A percentile compares a stretch with the other conserved stretches of the same genome.
These are phyloP conservation scores for Hypoxylon subgilvum DNA, from an alignment of 495 filamentous ascomycete genomes.

Conservation along the genomic window DNA sequence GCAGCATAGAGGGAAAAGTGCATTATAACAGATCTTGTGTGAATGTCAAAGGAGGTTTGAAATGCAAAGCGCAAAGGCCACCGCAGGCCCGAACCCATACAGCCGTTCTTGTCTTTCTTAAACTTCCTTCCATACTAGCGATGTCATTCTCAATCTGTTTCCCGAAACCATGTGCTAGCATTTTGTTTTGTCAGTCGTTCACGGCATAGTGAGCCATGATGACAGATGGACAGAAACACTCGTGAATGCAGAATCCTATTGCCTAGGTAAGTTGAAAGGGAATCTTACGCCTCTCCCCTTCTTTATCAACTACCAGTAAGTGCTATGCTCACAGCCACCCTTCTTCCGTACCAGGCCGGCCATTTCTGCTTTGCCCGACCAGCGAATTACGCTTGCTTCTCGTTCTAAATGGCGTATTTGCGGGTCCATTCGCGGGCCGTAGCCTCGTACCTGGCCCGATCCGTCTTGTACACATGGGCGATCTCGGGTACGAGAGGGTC, in stretches of 20 bases:
- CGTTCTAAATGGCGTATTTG: slow-evolving; percentile 86
- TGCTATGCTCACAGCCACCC: slow-evolving; percentile 26
- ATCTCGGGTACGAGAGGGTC: slow-evolving; percentile 98
- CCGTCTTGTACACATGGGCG: slow-evolving; percentile 99
- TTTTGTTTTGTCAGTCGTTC: no score
- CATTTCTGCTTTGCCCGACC: not conserved
- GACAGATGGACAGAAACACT: slow-evolving; percentile 38
- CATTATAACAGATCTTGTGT: slow-evolving; percentile 30
- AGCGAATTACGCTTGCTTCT: slow-evolving; percentile 1
- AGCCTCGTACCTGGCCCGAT: slow-evolving; percentile 90
- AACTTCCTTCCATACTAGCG: slow-evolving; percentile 18
- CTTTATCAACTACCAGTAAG: slow-evolving; percentile 25
- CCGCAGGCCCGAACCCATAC: slow-evolving; percentile 21
- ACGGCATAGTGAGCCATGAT: slow-evolving; percentile 33
- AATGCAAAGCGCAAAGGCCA: slow-evolving; percentile 23
- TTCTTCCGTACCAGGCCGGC: slow-evolving; percentile 15
- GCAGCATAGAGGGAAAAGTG: slow-evolving; percentile 4
- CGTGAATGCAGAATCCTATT: slow-evolving; percentile 39
- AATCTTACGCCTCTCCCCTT: slow-evolving; percentile 19
- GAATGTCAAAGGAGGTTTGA: slow-evolving; percentile 22
- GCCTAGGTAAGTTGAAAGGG: slow-evolving; percentile 30
- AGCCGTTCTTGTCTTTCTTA: slow-evolving; percentile 28
- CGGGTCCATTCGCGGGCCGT: slow-evolving; percentile 98
- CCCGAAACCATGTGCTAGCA: slow-evolving; percentile 21
- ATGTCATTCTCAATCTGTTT: slow-evolving; percentile 29